Evolutionary conservation across 208 protist genomes (phyloP).

Genomic region (Entamoeba invadens): DNA sequence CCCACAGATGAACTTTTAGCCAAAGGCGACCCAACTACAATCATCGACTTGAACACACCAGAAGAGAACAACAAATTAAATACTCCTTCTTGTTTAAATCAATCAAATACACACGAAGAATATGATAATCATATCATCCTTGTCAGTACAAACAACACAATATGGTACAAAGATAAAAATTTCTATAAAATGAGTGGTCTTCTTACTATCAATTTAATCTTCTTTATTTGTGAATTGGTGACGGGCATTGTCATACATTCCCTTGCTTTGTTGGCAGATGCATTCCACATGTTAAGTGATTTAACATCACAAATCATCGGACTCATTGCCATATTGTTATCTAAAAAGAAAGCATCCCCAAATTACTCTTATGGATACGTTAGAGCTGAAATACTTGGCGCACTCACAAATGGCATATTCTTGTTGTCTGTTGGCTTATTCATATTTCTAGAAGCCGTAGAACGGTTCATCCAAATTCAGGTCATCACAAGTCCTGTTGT

Average conservation of each 20-base stretch:
- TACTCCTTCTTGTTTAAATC: too few species aligned
- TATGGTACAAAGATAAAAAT: not conserved
- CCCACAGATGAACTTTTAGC: too few species aligned
- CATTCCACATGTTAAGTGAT: conserved; percentile 13
- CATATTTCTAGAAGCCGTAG: conserved; percentile 11
- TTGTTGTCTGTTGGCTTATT: not conserved
- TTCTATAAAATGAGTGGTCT: not conserved
- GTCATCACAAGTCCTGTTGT: not conserved
- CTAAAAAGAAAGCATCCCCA: not conserved
- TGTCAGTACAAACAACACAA: too few species aligned
- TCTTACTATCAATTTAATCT: not conserved
- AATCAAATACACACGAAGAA: too few species aligned
- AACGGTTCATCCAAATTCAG: conserved; percentile 10
- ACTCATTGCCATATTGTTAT: not conserved
- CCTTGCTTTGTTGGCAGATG: conserved; percentile 11
- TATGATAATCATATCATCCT: too few species aligned
- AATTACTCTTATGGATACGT: not conserved
- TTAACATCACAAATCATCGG: conserved; percentile 1
- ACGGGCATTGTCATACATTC: conserved; percentile 2
- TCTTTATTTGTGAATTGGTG: conserved; percentile 6
- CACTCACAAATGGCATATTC: conserved; percentile 1
- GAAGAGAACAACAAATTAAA: too few species aligned
- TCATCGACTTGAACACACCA: too few species aligned
- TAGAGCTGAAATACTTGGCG: conserved; percentile 14
- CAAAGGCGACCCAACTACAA: too few species aligned